Conservation (phyloP, 179 eudicot genomes). For the Spergularia azorica region DNA sequence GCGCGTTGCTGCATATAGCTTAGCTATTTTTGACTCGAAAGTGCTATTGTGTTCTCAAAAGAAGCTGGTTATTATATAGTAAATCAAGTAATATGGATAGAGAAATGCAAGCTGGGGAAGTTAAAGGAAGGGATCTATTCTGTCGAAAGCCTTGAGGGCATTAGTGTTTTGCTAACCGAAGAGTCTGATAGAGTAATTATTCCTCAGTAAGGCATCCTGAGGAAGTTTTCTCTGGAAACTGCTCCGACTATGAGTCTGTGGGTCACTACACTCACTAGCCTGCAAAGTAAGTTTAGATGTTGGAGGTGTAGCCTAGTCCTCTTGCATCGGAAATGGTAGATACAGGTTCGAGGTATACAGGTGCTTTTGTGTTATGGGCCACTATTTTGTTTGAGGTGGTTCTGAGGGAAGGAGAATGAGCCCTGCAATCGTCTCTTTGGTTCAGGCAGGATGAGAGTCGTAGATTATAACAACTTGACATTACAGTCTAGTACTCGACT, state of each 20-base stretch:
- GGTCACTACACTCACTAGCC: no score
- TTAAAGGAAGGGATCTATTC: neutral
- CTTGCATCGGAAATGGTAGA: slow-evolving; percentile 8
- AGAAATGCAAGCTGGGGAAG: no score
- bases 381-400: slow-evolving; percentile 19
- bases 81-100: no score
- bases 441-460: neutral
- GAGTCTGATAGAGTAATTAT: neutral
- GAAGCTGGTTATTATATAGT: neutral
- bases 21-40: slow-evolving; percentile 6
- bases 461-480: neutral
- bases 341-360: slow-evolving; percentile 21
- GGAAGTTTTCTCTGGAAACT: neutral
- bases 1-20: neutral
- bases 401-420: slow-evolving; percentile 8
- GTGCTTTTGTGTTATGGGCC: slow-evolving; percentile 2
- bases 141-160: slow-evolving; percentile 12
- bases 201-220: neutral
- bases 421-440: neutral
- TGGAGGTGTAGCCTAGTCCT: slow-evolving; percentile 18
- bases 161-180: slow-evolving; percentile 16
- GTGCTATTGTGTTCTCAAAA: neutral
- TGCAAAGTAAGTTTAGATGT: neutral
- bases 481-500: slow-evolving; percentile 9
- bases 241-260: neutral